Base-by-base conservation (phyloP, 768 basidiomycete species). In the Tricholoma matsutake region DNA sequence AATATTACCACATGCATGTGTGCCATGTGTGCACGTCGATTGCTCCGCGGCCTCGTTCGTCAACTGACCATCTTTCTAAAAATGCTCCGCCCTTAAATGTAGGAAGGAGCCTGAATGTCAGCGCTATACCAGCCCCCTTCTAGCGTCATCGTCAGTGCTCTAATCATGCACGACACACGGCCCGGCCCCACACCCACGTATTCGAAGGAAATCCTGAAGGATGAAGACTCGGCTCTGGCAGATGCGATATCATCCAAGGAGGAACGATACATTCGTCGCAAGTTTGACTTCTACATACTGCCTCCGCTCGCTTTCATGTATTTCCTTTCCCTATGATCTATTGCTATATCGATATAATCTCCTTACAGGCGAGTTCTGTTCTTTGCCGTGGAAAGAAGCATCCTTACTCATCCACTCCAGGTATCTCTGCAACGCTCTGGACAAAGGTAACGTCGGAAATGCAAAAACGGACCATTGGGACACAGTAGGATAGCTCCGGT, bases 401-500 rank as follows among this genome's bases (percentile, higher is more conserved):
- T 8, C 14, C 11, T 13, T 0, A 25, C 9, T 49, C 20, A 14
- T 49, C 28, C 47, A 10, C 3, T 14, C 6, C 39, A 80, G 79
- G 79, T 81, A 82, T 63, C 69, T 82, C 10, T 79, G 77, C 60
- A 82, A 82, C 67, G 80, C 79, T 0, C 66, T 80, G 29, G 80
- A 81, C 64, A 82, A 81, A 67, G 79, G 81, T 3, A 82, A 81
- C 59, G 76, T 83, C 1, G 78, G 76, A 6, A 84, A 84, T 65
- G 82, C 82, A 5, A 81, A 84, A 61, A 83, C 82, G 2, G 81
- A 75, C 56, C 76, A 78, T 6, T 81, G 81, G 78, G 81, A 80
- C 61, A 79, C 75, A 66, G 82, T 77, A 58, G 56, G 62, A 43
- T 52, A 9, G 31, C 51, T 18, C n/a, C 18, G 34, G 34, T 22